Base-by-base conservation (phyloP, 2,329 filamentous ascomycete species). In the Didymellaceae sp. region DNA sequence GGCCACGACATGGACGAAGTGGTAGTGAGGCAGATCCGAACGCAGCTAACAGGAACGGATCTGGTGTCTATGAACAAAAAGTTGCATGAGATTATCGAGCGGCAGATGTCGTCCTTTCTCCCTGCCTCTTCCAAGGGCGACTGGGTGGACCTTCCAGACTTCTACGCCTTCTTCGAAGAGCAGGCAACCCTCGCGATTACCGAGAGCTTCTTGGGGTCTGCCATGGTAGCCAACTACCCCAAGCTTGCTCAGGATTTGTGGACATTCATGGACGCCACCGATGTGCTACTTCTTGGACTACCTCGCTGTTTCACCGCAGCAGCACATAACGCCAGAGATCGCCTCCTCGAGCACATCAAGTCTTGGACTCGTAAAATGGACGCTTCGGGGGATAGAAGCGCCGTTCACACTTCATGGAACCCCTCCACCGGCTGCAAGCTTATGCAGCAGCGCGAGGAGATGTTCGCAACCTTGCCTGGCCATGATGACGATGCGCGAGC, bases 201-300 rank as follows among this genome's bases (percentile, higher is more conserved):
- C 0, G 52, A 55, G 7, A 42, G 42, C 1, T 21, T 61, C 1
- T 28, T 62, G 0, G 59, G 59, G 6, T 48, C 58, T 8, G 50
- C 38, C 3, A 52, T 61, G 0, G 39, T 49, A 1, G 31, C 49
- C 0, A 44, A 13, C 4, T 57, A 61, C 2, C 55, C 59, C 6
- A 18, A 13, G 1, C n/a, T 62, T 0, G 43, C 53, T 6, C 11
- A 28, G 6, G 59, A 62, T 4, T 26, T 59, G 13, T 62, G 59
- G 59, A 48, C 38, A 1, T 53, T 55, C 34, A 62, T 62, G 2
- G 59, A 62, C 16, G 28, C 42, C 16, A 61, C 53, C 1, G 53
- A 55, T 7, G n/a, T 44, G 2, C 42, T 62, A 5, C 49, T 61
- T 18, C 33, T 55, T 26, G 55, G 59, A 1, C 32, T 62, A 2